Evolutionary conservation across 225 moss, liverwort and hornwort genomes (phyloP).

Genomic region (Lunularia cruciata): DNA sequence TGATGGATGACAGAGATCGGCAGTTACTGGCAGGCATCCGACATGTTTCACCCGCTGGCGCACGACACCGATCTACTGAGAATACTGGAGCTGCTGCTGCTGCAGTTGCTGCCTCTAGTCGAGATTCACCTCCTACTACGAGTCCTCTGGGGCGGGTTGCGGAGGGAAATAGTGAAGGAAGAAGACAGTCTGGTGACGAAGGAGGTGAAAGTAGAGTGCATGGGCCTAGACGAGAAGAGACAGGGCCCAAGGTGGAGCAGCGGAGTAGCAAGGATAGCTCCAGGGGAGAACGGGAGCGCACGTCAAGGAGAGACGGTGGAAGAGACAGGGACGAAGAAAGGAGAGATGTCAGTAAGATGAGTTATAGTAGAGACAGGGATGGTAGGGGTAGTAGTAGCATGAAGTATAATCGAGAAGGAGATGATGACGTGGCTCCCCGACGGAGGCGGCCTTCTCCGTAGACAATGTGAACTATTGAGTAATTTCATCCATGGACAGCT

Average conservation of each 20-base stretch:
- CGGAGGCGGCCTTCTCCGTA: slow-evolving; percentile 80
- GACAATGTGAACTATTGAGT: slow-evolving; percentile 24
- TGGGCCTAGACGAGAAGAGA: slow-evolving; percentile 44
- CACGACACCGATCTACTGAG: slow-evolving; percentile 46
- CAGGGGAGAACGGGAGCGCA: slow-evolving; percentile 51
- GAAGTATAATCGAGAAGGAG: slow-evolving; percentile 91
- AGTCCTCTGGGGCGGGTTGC: slow-evolving; percentile 49
- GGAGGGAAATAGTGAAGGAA: slow-evolving; percentile 51
- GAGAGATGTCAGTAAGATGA: slow-evolving; percentile 45
- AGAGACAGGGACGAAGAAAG: slow-evolving; percentile 42
- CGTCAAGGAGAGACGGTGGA: slow-evolving; percentile 43
- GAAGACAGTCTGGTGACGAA: slow-evolving; percentile 57
- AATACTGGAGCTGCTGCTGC: slow-evolving; percentile 44
- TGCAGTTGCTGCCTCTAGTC: slow-evolving; percentile 35
- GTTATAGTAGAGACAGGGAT: slow-evolving; percentile 49
- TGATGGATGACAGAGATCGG: slow-evolving; percentile 95
- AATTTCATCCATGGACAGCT: slow-evolving; percentile 27
- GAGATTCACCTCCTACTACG: slow-evolving; percentile 40
- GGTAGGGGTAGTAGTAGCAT: slow-evolving; percentile 60
- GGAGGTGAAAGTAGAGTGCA: slow-evolving; percentile 41
- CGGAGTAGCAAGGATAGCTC: slow-evolving; percentile 48
- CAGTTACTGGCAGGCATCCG: slow-evolving; percentile 83
- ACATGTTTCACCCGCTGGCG: slow-evolving; percentile 48
- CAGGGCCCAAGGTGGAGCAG: slow-evolving; percentile 45
- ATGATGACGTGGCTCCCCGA: slow-evolving; percentile 93